These are phyloP conservation scores for Xylaria sp. DNA, from an alignment of 2,329 filamentous ascomycete species.

Conservation along the genomic window DNA sequence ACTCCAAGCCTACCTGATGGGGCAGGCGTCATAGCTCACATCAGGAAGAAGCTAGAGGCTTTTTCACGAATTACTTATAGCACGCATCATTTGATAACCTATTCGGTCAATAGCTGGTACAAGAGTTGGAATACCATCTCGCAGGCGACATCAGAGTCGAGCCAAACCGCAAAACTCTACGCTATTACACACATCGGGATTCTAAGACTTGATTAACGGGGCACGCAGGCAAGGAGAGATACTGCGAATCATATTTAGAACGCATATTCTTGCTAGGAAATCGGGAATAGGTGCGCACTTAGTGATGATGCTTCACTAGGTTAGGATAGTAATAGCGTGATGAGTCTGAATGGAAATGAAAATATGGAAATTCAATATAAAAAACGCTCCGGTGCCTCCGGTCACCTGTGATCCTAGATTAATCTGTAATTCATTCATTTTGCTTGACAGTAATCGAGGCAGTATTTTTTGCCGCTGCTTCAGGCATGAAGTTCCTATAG, in stretches of 20 bases:
- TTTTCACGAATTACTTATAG: neutral
- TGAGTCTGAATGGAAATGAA: conserved; percentile 10
- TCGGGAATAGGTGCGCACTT: conserved; percentile 7
- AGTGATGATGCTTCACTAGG: conserved; percentile 4
- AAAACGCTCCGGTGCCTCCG: neutral
- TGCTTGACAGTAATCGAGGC: too few relatives aligned
- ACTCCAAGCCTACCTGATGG: neutral
- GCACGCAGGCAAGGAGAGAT: neutral
- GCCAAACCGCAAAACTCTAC: neutral
- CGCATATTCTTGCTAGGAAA: neutral
- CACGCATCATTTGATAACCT: too few relatives aligned
- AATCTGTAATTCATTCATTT: too few relatives aligned
- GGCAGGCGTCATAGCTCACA: neutral
- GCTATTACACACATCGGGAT: neutral
- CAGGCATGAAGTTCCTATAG: too few relatives aligned
- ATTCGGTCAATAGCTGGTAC: neutral
- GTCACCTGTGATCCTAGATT: neutral
- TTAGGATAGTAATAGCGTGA: conserved; percentile 34
- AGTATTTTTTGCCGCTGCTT: too few relatives aligned
- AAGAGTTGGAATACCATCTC: neutral
- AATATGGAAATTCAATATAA: conserved; percentile 5
- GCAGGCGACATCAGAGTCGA: neutral
- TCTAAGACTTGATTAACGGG: neutral
- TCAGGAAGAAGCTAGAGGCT: conserved; percentile 1
- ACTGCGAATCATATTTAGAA: neutral